phyloP scores from a whole-genome alignment of 1,284 basidiomycete species.

The Papiliotrema terrestris region DNA sequence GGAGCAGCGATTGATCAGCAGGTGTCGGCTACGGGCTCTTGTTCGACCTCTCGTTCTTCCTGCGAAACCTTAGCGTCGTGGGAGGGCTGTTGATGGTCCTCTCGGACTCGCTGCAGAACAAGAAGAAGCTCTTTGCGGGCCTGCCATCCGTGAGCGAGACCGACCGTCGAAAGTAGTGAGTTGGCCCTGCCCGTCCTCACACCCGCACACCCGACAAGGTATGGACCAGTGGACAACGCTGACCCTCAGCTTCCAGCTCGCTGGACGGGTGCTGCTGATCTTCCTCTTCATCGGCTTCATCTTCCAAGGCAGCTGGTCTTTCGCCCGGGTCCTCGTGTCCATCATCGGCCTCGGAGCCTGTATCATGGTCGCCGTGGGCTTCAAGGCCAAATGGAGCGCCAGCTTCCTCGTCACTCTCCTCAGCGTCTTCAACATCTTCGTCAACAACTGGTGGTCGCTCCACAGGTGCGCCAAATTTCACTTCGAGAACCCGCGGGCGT shows the following conservation, averaged over 20 bases:
- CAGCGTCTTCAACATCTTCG: conserved; percentile 92
- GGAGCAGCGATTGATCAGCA: conserved; percentile 6
- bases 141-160: conserved; percentile 87
- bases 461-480: not conserved
- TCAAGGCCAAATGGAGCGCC: conserved; percentile 99
- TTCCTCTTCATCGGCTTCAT: conserved; percentile 99
- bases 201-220: too few species aligned
- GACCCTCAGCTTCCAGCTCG: conserved; percentile 80
- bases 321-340: conserved; percentile 80
- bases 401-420: conserved; percentile 92
- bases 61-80: conserved; percentile 87
- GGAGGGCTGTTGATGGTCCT: conserved; percentile 97
- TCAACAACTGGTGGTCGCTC: conserved; percentile 80
- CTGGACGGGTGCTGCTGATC: conserved; percentile 93
- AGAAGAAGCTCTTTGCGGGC: conserved; percentile 87
- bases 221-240: not conserved
- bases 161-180: conserved; percentile 94
- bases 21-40: conserved; percentile 89
- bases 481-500: conserved; percentile 1
- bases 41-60: conserved; percentile 99
- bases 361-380: conserved; percentile 94
- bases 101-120: conserved; percentile 84
- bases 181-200: not conserved
- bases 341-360: conserved; percentile 87
- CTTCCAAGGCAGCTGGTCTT: conserved; percentile 85